Evolutionary conservation across 176 grass and related monocot species (phyloP).

Genomic region (Ensete glaucum): DNA sequence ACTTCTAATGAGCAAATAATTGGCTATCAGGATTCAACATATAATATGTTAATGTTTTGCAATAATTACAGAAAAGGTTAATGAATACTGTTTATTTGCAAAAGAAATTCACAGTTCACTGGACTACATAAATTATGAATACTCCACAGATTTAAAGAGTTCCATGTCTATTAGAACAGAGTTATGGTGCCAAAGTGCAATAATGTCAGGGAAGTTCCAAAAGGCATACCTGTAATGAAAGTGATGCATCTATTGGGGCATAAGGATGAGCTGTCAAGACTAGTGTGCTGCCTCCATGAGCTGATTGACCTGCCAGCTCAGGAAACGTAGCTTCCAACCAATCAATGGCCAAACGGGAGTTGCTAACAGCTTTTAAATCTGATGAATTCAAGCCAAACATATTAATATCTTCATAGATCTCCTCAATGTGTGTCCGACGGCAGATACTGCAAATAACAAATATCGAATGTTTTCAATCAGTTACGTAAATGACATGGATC

Average conservation of each 20-base stretch:
- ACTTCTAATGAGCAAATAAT: no score
- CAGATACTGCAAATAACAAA: conserved; percentile 45
- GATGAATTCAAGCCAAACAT: conserved; percentile 60
- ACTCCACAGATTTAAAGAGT: background rate
- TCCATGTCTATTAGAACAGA: no score
- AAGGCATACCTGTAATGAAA: conserved; percentile 66
- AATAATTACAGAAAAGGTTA: background rate
- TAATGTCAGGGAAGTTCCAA: background rate
- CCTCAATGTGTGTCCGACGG: conserved; percentile 54
- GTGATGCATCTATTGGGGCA: conserved; percentile 71
- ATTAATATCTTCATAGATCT: conserved; percentile 85
- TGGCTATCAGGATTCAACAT: no score
- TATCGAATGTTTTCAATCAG: conserved; percentile 21
- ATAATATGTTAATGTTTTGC: background rate
- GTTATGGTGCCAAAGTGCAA: background rate
- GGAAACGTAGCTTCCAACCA: conserved; percentile 96
- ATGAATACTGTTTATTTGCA: background rate
- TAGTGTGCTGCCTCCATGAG: conserved; percentile 22
- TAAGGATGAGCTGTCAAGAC: conserved; percentile 71
- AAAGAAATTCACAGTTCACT: background rate
- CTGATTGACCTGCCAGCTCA: conserved; percentile 51
- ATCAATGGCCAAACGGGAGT: conserved; percentile 60
- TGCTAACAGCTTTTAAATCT: conserved; percentile 57
- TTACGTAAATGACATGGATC: background rate
- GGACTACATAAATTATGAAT: background rate